These are phyloP conservation scores for Talaromyces stipitatus DNA, from an alignment of 495 filamentous ascomycete genomes.

Conservation along the genomic window DNA sequence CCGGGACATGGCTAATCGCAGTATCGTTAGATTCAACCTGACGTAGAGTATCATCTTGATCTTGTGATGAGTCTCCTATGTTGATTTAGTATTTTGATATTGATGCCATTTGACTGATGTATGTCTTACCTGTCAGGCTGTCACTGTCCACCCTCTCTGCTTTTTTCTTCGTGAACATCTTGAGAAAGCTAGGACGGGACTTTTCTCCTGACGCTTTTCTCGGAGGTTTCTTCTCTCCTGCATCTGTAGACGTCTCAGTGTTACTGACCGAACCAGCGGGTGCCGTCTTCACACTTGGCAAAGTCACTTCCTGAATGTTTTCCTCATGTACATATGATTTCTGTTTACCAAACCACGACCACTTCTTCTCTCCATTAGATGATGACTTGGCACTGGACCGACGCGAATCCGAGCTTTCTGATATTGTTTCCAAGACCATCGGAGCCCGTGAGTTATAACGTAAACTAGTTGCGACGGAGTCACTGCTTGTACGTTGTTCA, in stretches of 20 bases:
- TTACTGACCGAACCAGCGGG: not conserved
- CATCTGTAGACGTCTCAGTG: not conserved
- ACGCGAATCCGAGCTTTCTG: conserved; percentile 13
- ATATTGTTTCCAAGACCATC: conserved; percentile 8
- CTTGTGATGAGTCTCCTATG: not conserved
- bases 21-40: not conserved
- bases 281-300: not conserved
- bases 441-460: conserved; percentile 2
- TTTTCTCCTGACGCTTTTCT: conserved; percentile 7
- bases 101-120: not conserved
- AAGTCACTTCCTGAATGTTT: not conserved
- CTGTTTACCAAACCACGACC: conserved; percentile 57
- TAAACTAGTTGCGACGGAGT: conserved; percentile 2
- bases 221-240: not conserved
- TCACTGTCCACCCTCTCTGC: conserved; percentile 8
- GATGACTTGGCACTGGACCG: conserved; percentile 14
- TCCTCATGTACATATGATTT: conserved; percentile 31
- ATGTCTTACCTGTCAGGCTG: conserved; percentile 1
- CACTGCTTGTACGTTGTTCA: conserved; percentile 5
- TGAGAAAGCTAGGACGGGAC: conserved; percentile 17
- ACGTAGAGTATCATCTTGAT: not conserved
- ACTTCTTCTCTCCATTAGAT: conserved; percentile 45
- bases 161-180: conserved; percentile 18
- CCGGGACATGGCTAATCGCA: not conserved
- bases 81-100: not conserved